Conservation (phyloP, 768 basidiomycete genomes). For the Panellus pusillus region DNA sequence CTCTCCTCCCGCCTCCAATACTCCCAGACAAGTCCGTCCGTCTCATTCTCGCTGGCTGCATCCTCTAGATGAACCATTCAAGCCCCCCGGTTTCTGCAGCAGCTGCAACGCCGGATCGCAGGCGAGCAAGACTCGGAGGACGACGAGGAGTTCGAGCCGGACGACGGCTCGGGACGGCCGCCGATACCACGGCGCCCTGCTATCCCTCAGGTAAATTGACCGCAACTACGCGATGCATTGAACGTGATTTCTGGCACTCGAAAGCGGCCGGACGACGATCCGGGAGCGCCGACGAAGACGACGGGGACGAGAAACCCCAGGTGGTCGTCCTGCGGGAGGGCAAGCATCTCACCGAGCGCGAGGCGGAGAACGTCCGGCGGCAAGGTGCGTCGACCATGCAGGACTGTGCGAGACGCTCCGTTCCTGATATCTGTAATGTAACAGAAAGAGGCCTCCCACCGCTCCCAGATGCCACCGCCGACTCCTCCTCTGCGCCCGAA, state of each 20-base stretch:
- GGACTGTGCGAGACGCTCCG: no score
- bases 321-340: slow-evolving; percentile 88
- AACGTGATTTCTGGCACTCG: no score
- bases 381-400: slow-evolving; percentile 59
- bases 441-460: slow-evolving; percentile 66
- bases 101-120: slow-evolving; percentile 61
- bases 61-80: slow-evolving; percentile 7
- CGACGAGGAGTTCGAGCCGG: slow-evolving; percentile 53
- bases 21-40: slow-evolving; percentile 32
- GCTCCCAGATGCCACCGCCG: slow-evolving; percentile 39
- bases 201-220: slow-evolving; percentile 54
- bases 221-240: no score
- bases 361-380: slow-evolving; percentile 76
- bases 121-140: slow-evolving; percentile 56
- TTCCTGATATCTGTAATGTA: no score
- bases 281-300: slow-evolving; percentile 71
- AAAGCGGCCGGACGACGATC: slow-evolving; percentile 63
- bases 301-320: slow-evolving; percentile 79
- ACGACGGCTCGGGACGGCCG: slow-evolving; percentile 66
- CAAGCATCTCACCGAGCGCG: slow-evolving; percentile 78
- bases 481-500: slow-evolving; percentile 25
- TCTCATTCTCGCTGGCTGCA: no score
- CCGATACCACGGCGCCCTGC: slow-evolving; percentile 76
- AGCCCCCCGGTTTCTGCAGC: slow-evolving; percentile 40
- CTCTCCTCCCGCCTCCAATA: slow-evolving; percentile 72